Base-by-base conservation (phyloP, 1,139 yeast genomes). In the Entelexis sorbosivorans region DNA sequence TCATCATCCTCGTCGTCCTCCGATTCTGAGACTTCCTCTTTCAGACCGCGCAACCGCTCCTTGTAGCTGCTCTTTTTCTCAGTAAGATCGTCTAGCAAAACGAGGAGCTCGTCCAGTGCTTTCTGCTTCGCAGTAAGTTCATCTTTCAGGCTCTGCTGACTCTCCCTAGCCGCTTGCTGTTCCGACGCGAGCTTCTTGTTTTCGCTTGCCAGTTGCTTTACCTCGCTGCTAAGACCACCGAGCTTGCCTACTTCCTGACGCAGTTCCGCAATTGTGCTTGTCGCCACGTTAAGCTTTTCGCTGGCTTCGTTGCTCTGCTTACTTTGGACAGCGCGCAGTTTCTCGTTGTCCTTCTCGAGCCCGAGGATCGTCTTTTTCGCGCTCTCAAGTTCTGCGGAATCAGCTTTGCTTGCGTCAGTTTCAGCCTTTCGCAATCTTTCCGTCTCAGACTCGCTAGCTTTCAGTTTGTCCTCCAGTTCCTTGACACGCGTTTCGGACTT, bases 41-140 rank as follows among this genome's bases (percentile, higher is more conserved):
- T 85, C 33, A 80, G 61, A 0, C 64, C 68, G 53, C 70, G 71
- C 33, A 82, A 69, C 55, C 71, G 73, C 16, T 64, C 62, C 59
- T 81, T 82, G 64, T 85, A 84, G 58, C 72, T 73, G 34, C 73
- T 72, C 54, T 76, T 80, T 55, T 76, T 76, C 48, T 84, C 91
- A 58, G 84, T 93, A 62, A 84, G 69, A 44, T 84, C 94, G 14
- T 82, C 74, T 67, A 87, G 77, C 40, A 86, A 68, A 40, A 84
- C 68, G 81, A 86, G 77, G 56, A 86, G 66, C 53, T 85, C 95
- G 61, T 87, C 95, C 14, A 82, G 64, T 47, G 85, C 94, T 1
- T 77, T 64, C 58, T 73, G 46, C 44, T 56, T 51, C 16, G 54
- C 59, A 4, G 50, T 44, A 13, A 52, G 49, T 22, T 14, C 39